Conservation (phyloP, 371 early-diverging fungal species). For the Apophysomyces variabilis region DNA sequence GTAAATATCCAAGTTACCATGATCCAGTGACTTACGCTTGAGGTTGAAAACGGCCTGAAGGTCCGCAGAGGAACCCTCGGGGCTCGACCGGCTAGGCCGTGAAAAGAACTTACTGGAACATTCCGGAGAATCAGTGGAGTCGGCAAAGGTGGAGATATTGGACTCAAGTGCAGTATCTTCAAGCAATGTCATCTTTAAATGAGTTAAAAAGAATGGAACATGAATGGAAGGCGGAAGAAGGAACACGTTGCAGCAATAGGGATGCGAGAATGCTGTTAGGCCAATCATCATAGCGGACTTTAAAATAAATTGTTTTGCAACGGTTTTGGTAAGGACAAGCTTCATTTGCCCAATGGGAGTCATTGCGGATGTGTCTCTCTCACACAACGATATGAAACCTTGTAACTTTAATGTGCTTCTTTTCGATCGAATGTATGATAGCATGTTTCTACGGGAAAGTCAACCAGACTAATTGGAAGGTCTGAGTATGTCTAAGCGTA, state of each 20-base stretch:
- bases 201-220: neutral
- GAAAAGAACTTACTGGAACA: constrained; percentile 3
- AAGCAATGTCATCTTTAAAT: neutral
- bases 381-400: too few species aligned
- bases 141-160: neutral
- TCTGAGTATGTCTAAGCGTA: too few species aligned
- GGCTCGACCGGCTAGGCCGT: constrained; percentile 1
- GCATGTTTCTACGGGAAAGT: too few species aligned
- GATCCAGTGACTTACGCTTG: neutral
- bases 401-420: too few species aligned
- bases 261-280: neutral
- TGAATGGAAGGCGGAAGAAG: constrained; percentile 7
- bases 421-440: too few species aligned
- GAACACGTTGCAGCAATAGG: constrained; percentile 4
- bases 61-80: constrained; percentile 3
- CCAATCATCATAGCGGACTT: neutral
- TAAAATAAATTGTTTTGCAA: neutral
- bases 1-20: too few species aligned
- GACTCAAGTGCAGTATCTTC: constrained; percentile 3
- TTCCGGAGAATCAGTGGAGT: neutral
- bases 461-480: too few species aligned
- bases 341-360: too few species aligned
- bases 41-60: constrained; percentile 2
- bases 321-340: neutral
- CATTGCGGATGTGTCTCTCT: too few species aligned